A percentile compares a stretch with the other conserved stretches of the same genome.
These are phyloP conservation scores for Ophiocordyceps camponoti-floridani DNA, from an alignment of 2,329 filamentous ascomycete species.

Conservation along the genomic window DNA sequence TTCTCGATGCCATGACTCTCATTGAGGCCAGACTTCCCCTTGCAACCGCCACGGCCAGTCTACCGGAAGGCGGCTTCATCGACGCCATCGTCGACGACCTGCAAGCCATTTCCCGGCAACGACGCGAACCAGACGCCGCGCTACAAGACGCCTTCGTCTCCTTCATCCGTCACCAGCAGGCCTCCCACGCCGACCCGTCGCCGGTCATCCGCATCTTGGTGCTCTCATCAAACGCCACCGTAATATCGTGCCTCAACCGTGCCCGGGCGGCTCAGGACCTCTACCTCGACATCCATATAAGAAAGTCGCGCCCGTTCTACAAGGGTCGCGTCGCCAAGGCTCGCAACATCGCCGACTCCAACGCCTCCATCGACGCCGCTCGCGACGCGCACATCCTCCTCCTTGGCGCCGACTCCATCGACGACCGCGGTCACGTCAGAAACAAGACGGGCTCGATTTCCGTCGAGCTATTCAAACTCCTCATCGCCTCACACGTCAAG, in stretches of 20 bases:
- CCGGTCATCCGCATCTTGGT: slow-evolving; percentile 32
- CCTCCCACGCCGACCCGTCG: slow-evolving; percentile 1
- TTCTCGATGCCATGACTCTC: slow-evolving; percentile 26
- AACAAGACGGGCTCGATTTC: slow-evolving; percentile 51
- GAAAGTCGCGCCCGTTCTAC: slow-evolving; percentile 49
- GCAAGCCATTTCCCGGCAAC: slow-evolving; percentile 4
- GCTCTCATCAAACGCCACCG: slow-evolving; percentile 44
- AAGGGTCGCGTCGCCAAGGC: slow-evolving; percentile 46
- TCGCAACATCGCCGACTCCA: slow-evolving; percentile 24
- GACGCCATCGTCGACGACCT: slow-evolving; percentile 7
- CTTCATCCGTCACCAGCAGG: slow-evolving; percentile 10
- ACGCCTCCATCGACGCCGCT: no score
- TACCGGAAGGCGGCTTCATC: slow-evolving; percentile 2
- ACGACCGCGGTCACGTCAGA: slow-evolving; percentile 35
- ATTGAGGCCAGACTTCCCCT: slow-evolving; percentile 15
- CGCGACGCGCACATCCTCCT: slow-evolving; percentile 36
- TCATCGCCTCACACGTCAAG: slow-evolving; percentile 35
- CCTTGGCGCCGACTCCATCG: slow-evolving; percentile 47
- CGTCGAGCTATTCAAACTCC: no score
- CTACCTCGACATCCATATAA: slow-evolving; percentile 34
- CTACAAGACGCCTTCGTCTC: slow-evolving; percentile 17
- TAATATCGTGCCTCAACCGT: slow-evolving; percentile 27
- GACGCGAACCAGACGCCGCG: slow-evolving; percentile 9
- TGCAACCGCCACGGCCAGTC: background rate
- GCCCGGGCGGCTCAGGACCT: slow-evolving; percentile 18